Percentiles rank a stretch among this genome's conserved stretches.
These are phyloP conservation scores for Venustampulla echinocandica DNA, from an alignment of 495 filamentous ascomycete species.

Conservation along the genomic window DNA sequence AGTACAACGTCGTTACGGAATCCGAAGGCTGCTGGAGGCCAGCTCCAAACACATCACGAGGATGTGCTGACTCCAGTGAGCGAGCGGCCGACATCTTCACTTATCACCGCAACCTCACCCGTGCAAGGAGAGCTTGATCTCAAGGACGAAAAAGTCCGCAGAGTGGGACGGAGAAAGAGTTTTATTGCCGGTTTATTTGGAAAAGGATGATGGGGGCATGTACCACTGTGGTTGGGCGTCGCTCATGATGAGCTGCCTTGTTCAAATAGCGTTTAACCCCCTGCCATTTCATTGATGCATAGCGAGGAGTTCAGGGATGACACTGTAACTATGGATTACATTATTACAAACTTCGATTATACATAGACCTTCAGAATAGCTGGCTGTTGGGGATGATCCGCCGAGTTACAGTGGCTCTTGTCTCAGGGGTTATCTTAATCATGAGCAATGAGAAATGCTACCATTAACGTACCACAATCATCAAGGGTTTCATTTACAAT, in stretches of 20 bases:
- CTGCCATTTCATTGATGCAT: not conserved
- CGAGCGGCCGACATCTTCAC: constrained; percentile 12
- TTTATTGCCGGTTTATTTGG: constrained; percentile 42
- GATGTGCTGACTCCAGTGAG: constrained; percentile 22
- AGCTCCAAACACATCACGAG: constrained; percentile 11
- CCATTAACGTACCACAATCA: too few relatives aligned
- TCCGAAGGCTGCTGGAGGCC: not conserved
- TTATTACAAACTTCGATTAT: too few relatives aligned
- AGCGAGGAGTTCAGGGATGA: constrained; percentile 3
- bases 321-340: not conserved
- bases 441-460: too few relatives aligned
- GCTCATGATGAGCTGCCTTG: too few relatives aligned
- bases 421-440: too few relatives aligned
- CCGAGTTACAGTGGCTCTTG: too few relatives aligned
- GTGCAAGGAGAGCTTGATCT: constrained; percentile 23
- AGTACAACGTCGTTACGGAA: constrained; percentile 25
- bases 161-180: constrained; percentile 38
- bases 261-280: too few relatives aligned
- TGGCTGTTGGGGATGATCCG: too few relatives aligned
- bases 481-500: too few relatives aligned
- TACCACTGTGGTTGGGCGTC: not conserved
- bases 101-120: constrained; percentile 25
- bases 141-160: constrained; percentile 30
- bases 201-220: constrained; percentile 10
- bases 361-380: too few relatives aligned